phyloP scores from a whole-genome alignment of 2,329 filamentous ascomycete genomes.

The Aspergillus sp. region DNA sequence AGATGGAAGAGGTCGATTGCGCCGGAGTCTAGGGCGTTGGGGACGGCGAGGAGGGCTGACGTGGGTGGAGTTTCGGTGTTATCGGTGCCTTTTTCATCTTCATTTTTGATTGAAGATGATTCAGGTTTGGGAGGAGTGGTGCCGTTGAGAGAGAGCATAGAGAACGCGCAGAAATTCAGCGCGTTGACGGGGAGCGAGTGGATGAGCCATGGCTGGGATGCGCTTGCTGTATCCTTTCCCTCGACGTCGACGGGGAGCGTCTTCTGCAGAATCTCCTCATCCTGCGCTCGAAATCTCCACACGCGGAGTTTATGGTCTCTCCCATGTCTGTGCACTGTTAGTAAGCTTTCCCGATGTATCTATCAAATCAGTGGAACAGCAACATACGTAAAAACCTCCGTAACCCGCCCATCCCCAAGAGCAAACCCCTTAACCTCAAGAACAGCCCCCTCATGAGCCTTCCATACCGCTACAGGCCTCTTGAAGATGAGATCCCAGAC shows the following conservation, averaged over 20 bases:
- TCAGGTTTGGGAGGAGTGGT: not conserved
- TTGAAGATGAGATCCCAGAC: conserved; percentile 84
- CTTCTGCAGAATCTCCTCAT: conserved; percentile 60
- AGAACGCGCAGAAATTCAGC: conserved; percentile 83
- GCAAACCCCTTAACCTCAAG: conserved; percentile 75
- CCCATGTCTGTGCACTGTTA: conserved; percentile 68
- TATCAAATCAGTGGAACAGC: not conserved
- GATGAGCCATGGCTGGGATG: conserved; percentile 73
- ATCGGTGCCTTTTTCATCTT: not conserved
- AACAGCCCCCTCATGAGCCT: conserved; percentile 77
- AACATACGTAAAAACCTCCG: conserved; percentile 81
- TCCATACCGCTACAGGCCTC: conserved; percentile 82
- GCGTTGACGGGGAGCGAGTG: conserved; percentile 86
- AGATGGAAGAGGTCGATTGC: conserved; percentile 84
- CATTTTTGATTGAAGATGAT: not conserved
- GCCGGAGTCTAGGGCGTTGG: conserved; percentile 75
- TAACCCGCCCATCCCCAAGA: conserved; percentile 56
- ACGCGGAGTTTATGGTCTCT: conserved; percentile 84
- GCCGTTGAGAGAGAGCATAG: conserved; percentile 29
- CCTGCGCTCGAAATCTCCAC: conserved; percentile 77
- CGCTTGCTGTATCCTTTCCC: conserved; percentile 38
- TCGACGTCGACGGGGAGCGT: conserved; percentile 71
- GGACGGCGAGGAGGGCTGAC: conserved; percentile 72
- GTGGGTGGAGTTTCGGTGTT: conserved; percentile 4
- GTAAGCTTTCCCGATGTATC: not conserved